Base-by-base conservation (phyloP, 2,329 filamentous ascomycete species). In the Microdochium bolleyi region DNA sequence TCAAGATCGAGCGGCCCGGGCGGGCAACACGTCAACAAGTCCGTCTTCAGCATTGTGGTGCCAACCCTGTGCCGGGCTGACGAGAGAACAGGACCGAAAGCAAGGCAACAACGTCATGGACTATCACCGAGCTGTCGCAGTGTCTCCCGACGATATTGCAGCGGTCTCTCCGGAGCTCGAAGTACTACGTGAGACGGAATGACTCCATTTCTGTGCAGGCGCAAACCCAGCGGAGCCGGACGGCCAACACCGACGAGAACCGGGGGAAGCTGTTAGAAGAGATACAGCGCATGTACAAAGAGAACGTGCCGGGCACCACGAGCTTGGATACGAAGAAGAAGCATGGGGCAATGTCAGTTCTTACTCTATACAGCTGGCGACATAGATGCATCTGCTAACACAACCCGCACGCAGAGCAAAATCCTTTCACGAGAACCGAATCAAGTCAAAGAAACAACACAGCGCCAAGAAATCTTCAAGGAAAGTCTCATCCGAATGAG, bases 11-110 rank as follows among this genome's bases (percentile, higher is more conserved):
- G 79, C 58, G 80, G 80, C 0, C 80, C 80, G 2, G 80, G 80
- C 13, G 80, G 80, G 2, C 80, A 84, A 58, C 79, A 84, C 60
- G 80, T 83, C 30, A 84, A 84, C 61, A 84, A 83, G 80, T 83
- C 60, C 51, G 74, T 64, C 5, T 21, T 34, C 14, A 9, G 24
- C 13, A 11, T 11, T 21, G 16, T 22, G 27, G 11, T 21, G 2
- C 11, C 13, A 24, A 13, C 19, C 7, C 30, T n/a, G 16, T 24
- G 44, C 37, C 24, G 19, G n/a, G n/a, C n/a, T 51, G 21, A 37
- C 32, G 19, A 46, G 2, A 10, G 19, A 14, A n/a, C 58, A 83
- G 80, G 55, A 84, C 80, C 0, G 80, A 84, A 65, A 78, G 73
- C 50, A 84, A 83, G 58, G 80, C 80, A 22, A 78, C 74, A 48